Evolutionary conservation across 1,284 basidiomycete genomes (phyloP).

Genomic region (Pseudozyma hubeiensis): DNA sequence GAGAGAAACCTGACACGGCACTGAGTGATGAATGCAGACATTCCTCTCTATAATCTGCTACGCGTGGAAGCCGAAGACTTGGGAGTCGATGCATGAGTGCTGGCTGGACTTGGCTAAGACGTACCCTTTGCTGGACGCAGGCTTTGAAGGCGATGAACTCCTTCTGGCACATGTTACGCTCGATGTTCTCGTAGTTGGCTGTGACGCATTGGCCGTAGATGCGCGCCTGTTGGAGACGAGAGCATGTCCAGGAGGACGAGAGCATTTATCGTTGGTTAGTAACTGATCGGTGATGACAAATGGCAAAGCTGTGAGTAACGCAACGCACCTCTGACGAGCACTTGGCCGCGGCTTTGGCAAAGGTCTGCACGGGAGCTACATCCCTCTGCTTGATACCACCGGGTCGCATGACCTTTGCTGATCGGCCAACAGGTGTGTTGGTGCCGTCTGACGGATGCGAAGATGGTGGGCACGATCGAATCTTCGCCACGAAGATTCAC

Average conservation of each 20-base stretch:
- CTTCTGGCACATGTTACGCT: conserved; percentile 79
- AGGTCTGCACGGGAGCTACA: conserved; percentile 49
- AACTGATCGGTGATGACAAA: neutral
- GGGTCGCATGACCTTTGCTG: conserved; percentile 29
- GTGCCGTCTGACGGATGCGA: neutral
- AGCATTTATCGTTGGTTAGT: neutral
- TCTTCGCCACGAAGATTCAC: neutral
- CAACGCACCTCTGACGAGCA: conserved; percentile 43
- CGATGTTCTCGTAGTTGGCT: conserved; percentile 79
- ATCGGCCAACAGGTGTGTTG: neutral
- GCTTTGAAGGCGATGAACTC: conserved; percentile 81
- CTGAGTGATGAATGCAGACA: too few relatives aligned
- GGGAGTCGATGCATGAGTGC: too few relatives aligned
- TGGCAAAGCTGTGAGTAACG: neutral
- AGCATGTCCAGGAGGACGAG: neutral
- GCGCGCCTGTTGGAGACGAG: conserved; percentile 73
- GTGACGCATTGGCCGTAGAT: conserved; percentile 83
- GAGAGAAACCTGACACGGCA: neutral
- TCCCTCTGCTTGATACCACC: conserved; percentile 42
- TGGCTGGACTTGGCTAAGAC: neutral
- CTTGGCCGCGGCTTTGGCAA: conserved; percentile 47
- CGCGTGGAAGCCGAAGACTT: neutral
- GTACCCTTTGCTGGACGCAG: conserved; percentile 74
- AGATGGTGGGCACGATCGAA: conserved; percentile 1
- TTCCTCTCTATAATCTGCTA: too few relatives aligned